Evolutionary conservation across 768 basidiomycete genomes (phyloP).

Genomic region (Sarcodon sp.): DNA sequence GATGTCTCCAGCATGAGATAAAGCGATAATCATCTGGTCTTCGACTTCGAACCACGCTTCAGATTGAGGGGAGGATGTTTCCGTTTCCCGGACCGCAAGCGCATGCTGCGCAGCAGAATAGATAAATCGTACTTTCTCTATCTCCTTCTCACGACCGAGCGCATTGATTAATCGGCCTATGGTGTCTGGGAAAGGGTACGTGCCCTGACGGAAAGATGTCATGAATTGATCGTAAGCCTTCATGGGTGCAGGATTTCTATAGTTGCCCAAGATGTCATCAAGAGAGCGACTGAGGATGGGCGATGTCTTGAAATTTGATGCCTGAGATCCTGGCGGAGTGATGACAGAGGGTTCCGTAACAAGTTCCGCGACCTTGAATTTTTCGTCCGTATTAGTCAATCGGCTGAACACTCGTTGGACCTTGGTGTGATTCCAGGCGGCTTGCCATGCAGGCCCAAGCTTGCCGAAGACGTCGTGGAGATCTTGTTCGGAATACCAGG

Average conservation of each 20-base stretch:
- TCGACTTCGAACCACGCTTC: constrained; percentile 67
- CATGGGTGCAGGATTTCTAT: constrained; percentile 13
- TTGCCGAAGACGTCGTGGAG: constrained; percentile 14
- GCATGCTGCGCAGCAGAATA: constrained; percentile 60
- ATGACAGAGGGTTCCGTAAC: too few species aligned
- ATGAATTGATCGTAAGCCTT: constrained; percentile 39
- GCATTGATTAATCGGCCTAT: constrained; percentile 54
- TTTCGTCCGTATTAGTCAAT: too few species aligned
- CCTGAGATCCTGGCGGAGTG: too few species aligned
- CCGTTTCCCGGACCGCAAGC: constrained; percentile 35
- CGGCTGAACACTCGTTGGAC: background rate
- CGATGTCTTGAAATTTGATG: too few species aligned
- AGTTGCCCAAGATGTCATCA: constrained; percentile 10
- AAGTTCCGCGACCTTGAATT: too few species aligned
- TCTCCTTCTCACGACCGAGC: constrained; percentile 49
- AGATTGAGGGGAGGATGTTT: background rate
- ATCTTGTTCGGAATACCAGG: constrained; percentile 8
- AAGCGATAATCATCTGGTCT: constrained; percentile 80
- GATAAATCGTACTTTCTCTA: constrained; percentile 47
- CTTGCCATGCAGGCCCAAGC: constrained; percentile 20
- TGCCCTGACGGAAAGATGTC: constrained; percentile 25
- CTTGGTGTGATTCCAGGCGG: constrained; percentile 10
- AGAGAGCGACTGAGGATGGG: constrained; percentile 14
- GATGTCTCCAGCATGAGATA: constrained; percentile 70
- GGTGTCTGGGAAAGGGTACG: constrained; percentile 36